phyloP scores from a whole-genome alignment of 495 filamentous ascomycete genomes.

The Penicillium herquei region DNA sequence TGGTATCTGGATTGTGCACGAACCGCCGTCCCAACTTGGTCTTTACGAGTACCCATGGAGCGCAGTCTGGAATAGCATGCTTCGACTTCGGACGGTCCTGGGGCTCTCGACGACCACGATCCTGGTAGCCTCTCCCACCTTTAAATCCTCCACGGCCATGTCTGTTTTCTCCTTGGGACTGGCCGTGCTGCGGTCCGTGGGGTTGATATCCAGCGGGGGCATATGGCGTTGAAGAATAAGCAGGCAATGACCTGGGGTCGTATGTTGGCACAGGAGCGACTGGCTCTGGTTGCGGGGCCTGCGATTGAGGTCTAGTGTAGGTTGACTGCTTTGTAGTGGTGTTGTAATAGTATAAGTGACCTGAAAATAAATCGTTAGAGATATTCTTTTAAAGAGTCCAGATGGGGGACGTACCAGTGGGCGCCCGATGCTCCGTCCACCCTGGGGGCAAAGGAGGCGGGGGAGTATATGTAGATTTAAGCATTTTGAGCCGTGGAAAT shows the following conservation, averaged over 20 bases:
- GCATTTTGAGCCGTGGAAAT: conserved; percentile 22
- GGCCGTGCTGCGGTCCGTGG: conserved; percentile 11
- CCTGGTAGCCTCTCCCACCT: conserved; percentile 51
- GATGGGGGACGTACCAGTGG: conserved; percentile 56
- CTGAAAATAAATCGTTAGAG: conserved; percentile 33
- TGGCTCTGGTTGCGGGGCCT: conserved; percentile 27
- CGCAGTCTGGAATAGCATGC: conserved; percentile 71
- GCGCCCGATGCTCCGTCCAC: conserved; percentile 93
- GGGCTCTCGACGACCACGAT: conserved; percentile 57
- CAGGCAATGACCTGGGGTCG: conserved; percentile 34
- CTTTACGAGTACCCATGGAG: conserved; percentile 89
- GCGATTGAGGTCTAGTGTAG: conserved; percentile 64
- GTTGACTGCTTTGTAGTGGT: conserved; percentile 82
- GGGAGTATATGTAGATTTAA: conserved; percentile 43
- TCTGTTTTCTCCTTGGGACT: conserved; percentile 17
- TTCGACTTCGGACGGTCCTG: conserved; percentile 80
- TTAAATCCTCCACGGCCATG: conserved; percentile 41
- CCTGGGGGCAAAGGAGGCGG: conserved; percentile 67
- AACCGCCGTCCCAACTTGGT: conserved; percentile 87
- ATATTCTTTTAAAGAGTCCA: conserved; percentile 9
- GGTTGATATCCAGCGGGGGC: conserved; percentile 30
- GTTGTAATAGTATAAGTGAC: conserved; percentile 89
- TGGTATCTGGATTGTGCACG: conserved; percentile 77
- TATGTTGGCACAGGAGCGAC: conserved; percentile 22
- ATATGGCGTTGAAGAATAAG: conserved; percentile 45